These are phyloP conservation scores for Ustulina deusta DNA, from an alignment of 2,329 filamentous ascomycete genomes.

Conservation along the genomic window DNA sequence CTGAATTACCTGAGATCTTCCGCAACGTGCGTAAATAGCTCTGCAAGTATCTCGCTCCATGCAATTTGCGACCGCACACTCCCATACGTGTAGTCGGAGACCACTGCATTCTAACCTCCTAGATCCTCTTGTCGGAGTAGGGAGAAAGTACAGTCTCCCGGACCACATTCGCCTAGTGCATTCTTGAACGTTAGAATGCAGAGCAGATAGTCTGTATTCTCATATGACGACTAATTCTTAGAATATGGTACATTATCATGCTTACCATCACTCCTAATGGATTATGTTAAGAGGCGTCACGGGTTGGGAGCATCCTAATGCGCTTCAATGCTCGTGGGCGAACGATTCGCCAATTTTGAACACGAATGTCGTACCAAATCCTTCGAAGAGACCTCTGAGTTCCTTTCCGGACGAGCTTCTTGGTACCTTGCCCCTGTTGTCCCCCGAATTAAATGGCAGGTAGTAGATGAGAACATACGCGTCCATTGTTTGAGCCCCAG, in stretches of 20 bases:
- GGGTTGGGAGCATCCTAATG: neutral
- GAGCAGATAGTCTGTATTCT: neutral
- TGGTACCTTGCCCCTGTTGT: neutral
- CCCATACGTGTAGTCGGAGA: too few species aligned
- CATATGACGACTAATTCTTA: slow-evolving; percentile 5
- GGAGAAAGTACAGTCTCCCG: neutral
- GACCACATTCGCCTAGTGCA: neutral
- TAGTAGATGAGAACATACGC: slow-evolving; percentile 3
- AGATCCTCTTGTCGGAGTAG: neutral
- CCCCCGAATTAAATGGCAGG: neutral
- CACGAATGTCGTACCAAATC: slow-evolving; percentile 6
- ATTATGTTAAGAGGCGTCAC: neutral
- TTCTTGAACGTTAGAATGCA: neutral
- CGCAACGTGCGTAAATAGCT: neutral
- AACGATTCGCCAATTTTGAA: neutral
- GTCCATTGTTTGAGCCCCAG: neutral
- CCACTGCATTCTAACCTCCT: neutral
- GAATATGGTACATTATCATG: neutral
- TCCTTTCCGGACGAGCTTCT: neutral
- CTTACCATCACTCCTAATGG: neutral
- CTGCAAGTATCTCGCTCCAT: neutral
- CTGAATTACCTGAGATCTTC: neutral
- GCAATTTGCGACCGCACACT: neutral
- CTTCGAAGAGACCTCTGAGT: neutral
- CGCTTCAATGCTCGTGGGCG: neutral